Conservation (phyloP, 768 basidiomycete species). For the Psilocybe tampanensis region DNA sequence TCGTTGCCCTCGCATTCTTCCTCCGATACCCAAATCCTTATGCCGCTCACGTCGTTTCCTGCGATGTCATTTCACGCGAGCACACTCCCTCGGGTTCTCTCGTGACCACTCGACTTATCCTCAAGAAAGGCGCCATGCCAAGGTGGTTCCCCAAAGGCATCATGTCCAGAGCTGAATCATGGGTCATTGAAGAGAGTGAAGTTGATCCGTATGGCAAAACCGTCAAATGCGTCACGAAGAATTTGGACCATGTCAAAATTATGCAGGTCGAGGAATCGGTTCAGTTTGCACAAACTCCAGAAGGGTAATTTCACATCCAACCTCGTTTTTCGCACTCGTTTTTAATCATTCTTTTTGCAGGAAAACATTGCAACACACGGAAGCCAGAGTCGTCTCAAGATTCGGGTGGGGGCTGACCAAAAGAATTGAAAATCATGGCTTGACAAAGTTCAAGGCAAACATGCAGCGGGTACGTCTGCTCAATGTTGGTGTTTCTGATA, state of each 20-base stretch:
- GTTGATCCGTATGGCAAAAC: slow-evolving; percentile 83
- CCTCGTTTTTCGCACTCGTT: neutral
- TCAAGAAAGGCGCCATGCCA: slow-evolving; percentile 90
- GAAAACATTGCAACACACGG: slow-evolving; percentile 83
- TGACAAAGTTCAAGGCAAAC: slow-evolving; percentile 85
- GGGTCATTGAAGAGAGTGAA: slow-evolving; percentile 95
- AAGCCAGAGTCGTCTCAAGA: slow-evolving; percentile 84
- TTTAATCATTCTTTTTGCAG: slow-evolving; percentile 36
- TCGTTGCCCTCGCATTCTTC: slow-evolving; percentile 91
- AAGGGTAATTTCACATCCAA: slow-evolving; percentile 57
- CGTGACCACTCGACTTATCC: slow-evolving; percentile 85
- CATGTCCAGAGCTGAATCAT: slow-evolving; percentile 83
- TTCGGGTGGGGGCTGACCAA: slow-evolving; percentile 92
- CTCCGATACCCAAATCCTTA: slow-evolving; percentile 96
- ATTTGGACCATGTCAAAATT: slow-evolving; percentile 92
- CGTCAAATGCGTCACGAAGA: slow-evolving; percentile 80
- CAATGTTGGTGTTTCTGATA: neutral
- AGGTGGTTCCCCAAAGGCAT: slow-evolving; percentile 90
- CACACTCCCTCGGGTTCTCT: slow-evolving; percentile 76
- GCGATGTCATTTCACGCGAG: slow-evolving; percentile 89
- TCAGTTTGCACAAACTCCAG: slow-evolving; percentile 63
- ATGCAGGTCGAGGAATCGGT: slow-evolving; percentile 91
- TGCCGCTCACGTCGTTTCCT: slow-evolving; percentile 90
- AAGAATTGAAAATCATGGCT: slow-evolving; percentile 83
- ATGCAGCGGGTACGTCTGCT: slow-evolving; percentile 70